Evolutionary conservation across 2,329 filamentous ascomycete genomes (phyloP), one percentile per base, ranked within the genome.

Genomic region (Cytospora mali): DNA sequence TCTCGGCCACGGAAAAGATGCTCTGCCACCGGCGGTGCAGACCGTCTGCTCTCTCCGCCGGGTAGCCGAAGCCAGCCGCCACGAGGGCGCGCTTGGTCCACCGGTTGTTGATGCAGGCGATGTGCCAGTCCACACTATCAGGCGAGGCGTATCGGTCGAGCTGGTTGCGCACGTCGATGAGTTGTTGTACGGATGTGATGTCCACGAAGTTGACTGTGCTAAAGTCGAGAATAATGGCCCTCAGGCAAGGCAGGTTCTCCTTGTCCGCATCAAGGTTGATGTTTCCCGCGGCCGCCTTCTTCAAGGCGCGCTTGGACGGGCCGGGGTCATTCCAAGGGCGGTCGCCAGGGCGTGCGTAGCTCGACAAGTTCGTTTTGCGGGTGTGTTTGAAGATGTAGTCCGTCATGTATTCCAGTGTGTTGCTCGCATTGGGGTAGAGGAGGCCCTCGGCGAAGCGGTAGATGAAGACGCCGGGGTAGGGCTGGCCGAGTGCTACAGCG

Each of bases 321-420:
- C 92, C 93, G 0, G 94, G 92, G 72, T 97, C 91, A 71, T 97
- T 98, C 95, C 95, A 98, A 0, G 95, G 93, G 9, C 93, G 85
- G 73, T 99, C 94, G 27, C 90, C 90, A 2, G 80, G 81, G 3
- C 83, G 82, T 5, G 80, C 75, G 70, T 88, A 96, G 1, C 82
- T 79, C 62, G 89, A 79, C 0, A 87, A 80, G 67, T 90, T 91
- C 1, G 92, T 96, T 33, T 92, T 88, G 42, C 90, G 87, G 2
- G 93, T 96, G 64, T 88, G 78, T 50, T 81, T 75, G 68, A 89
- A 89, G 53, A 96, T 86, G 68, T 87, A 85, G 2, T 82, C 77
- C 2, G 87, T 85, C 56, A 96, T 81, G 71, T 92, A 86, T 71
- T 97, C 93, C 62, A 97, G 85, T 67, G 96, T 93, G 73, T 92